Base-by-base conservation (phyloP, 768 basidiomycete genomes). In the Boletus edulis region DNA sequence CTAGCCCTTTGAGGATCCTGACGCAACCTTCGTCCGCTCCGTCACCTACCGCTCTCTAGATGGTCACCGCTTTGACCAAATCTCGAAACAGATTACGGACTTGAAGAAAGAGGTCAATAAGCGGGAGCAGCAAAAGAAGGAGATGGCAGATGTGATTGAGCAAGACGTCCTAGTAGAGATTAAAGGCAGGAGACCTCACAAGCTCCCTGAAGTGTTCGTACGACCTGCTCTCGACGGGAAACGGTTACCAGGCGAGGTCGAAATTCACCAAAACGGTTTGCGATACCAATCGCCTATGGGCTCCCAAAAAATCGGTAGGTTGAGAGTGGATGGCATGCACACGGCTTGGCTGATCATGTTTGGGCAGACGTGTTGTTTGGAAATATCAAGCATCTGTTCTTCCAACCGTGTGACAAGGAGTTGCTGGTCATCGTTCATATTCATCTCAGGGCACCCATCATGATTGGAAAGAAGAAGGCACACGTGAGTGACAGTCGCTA, bases 401-500 rank as follows among this genome's bases (percentile, higher is more conserved):
- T 99, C 83, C 97, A 99, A 67, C 96, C 97, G 3, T 98, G 96
- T 65, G 97, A 99, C 60, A 86, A 92, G 61, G 97, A 99, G 70
- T 76, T 98, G 18, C 80, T 98, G 50, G 95, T 97, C 52, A 87
- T 99, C 57, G 84, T 97, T 32, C 97, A 99, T 69, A 73, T 97
- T 48, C 91, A 98, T 69, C 79, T 99, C 48, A 97, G 84, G 72
- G 83, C 93, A 1, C 97, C 97, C 1, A 98, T 99, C 70, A 96
- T 98, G 82, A 91, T 99, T 62, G 96, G 97, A 57, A 98, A 98
- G 78, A 97, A 94, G 76, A 99, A 98, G 72, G 86, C 97, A 20
- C 92, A 91, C 65, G 93, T 94, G 64, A 48, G 86, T 77, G 8
- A 15, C 10, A 18, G 6, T 31, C 13, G 3, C 41, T 49, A 8